Conservation (phyloP, 2,329 filamentous ascomycete species). For the Colletotrichum scovillei region DNA sequence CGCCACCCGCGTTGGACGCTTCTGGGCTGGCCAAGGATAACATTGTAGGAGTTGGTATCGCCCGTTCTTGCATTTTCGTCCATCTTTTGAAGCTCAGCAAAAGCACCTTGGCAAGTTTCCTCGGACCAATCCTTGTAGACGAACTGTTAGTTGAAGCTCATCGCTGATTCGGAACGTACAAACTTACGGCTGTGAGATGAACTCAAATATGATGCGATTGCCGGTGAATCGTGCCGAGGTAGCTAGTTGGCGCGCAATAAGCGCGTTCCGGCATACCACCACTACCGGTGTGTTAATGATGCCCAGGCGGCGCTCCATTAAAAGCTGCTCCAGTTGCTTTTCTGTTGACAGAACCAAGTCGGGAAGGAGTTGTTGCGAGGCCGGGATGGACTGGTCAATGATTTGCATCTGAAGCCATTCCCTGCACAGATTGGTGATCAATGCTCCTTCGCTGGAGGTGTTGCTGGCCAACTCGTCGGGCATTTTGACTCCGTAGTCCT, state of each 20-base stretch:
- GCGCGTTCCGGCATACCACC: slow-evolving; percentile 47
- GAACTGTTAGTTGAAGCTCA: neutral
- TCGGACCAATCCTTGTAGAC: slow-evolving; percentile 45
- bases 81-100: slow-evolving; percentile 42
- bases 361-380: slow-evolving; percentile 28
- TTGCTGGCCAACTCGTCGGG: slow-evolving; percentile 8
- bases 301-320: neutral
- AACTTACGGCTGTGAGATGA: slow-evolving; percentile 51
- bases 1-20: neutral
- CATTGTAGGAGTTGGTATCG: neutral
- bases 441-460: slow-evolving; percentile 32
- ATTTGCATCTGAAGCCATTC: slow-evolving; percentile 48
- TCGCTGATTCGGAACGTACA: rapidly evolving
- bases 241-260: slow-evolving; percentile 42
- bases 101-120: slow-evolving; percentile 49
- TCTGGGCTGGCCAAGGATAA: neutral
- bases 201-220: slow-evolving; percentile 45
- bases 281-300: slow-evolving; percentile 35
- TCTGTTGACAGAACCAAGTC: slow-evolving; percentile 43
- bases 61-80: slow-evolving; percentile 31
- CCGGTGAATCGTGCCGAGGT: slow-evolving; percentile 37
- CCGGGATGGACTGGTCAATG: slow-evolving; percentile 25
- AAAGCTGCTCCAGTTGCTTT: slow-evolving; percentile 16
- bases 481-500: neutral
- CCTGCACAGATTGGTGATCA: slow-evolving; percentile 43